A percentile compares a stretch with the other conserved stretches of the same genome.
These are phyloP conservation scores for Cladosporium velox DNA, from an alignment of 2,329 filamentous ascomycete species.

Conservation along the genomic window DNA sequence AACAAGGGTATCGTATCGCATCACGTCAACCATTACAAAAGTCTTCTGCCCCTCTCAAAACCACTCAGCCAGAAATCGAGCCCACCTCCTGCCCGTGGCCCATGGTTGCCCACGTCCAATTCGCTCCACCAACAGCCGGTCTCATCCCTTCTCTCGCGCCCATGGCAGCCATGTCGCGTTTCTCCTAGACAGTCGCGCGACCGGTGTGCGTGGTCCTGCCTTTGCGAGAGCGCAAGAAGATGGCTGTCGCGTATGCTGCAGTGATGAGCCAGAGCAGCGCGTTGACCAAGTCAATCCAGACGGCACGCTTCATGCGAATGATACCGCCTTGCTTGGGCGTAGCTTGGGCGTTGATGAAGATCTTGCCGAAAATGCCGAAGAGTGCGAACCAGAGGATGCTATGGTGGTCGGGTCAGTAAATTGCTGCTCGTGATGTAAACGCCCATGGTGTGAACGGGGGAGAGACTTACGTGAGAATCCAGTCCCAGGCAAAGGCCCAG, in stretches of 20 bases:
- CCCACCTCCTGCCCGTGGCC: slow-evolving; percentile 16
- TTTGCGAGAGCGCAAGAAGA: slow-evolving; percentile 61
- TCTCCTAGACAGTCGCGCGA: slow-evolving; percentile 36
- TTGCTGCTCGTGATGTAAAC: neutral
- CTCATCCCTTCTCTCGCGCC: slow-evolving; percentile 21
- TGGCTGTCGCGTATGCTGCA: slow-evolving; percentile 55
- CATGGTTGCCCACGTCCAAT: slow-evolving; percentile 9
- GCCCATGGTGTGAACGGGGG: neutral
- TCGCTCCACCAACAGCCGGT: slow-evolving; percentile 9
- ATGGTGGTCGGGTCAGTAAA: slow-evolving; percentile 4
- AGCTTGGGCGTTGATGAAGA: slow-evolving; percentile 72
- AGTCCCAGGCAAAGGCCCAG: slow-evolving; percentile 67
- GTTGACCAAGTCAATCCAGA: slow-evolving; percentile 78
- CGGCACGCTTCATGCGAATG: slow-evolving; percentile 78
- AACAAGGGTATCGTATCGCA: slow-evolving; percentile 18
- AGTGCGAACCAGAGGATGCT: slow-evolving; percentile 74
- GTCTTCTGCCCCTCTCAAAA: neutral
- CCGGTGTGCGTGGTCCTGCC: slow-evolving; percentile 45
- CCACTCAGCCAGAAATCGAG: neutral
- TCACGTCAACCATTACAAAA: slow-evolving; percentile 4
- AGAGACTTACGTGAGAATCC: slow-evolving; percentile 59
- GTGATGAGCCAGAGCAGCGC: slow-evolving; percentile 75
- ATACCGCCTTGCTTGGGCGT: slow-evolving; percentile 57
- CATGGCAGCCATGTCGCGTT: slow-evolving; percentile 19
- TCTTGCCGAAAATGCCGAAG: slow-evolving; percentile 79